Percentiles rank a stretch among this genome's conserved stretches.
Conservation (phyloP, 768 basidiomycete species). For the Guyanaporus albipodus region DNA sequence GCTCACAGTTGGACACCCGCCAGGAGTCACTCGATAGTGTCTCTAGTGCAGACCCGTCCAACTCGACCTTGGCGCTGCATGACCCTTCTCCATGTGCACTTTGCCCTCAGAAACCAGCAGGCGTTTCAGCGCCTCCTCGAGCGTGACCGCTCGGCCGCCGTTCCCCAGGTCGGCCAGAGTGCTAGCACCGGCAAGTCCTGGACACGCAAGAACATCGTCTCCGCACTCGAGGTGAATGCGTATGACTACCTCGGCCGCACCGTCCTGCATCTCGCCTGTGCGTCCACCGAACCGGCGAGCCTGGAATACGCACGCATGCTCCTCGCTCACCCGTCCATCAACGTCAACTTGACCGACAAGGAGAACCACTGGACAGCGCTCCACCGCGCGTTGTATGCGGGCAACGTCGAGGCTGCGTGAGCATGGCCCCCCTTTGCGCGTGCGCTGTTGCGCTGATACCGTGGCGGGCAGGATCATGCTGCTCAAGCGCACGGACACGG, state of each 20-base stretch:
- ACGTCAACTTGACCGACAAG: constrained; percentile 73
- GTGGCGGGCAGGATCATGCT: constrained; percentile 57
- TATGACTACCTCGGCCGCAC: constrained; percentile 70
- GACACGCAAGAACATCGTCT: constrained; percentile 43
- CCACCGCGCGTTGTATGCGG: constrained; percentile 80
- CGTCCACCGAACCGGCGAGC: constrained; percentile 53
- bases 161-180: constrained; percentile 28
- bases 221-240: constrained; percentile 59
- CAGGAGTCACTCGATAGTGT: constrained; percentile 21
- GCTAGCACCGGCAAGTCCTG: constrained; percentile 55
- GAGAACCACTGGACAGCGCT: constrained; percentile 92
- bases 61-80: constrained; percentile 41
- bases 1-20: constrained; percentile 18
- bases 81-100: constrained; percentile 79
- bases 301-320: constrained; percentile 77
- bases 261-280: constrained; percentile 78
- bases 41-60: constrained; percentile 23
- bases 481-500: constrained; percentile 69
- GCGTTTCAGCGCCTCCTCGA: constrained; percentile 76
- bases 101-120: constrained; percentile 65
- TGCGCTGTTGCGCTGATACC: constrained; percentile 16
- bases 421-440: constrained; percentile 19
- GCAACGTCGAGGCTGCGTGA: constrained; percentile 68
- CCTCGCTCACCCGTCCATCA: constrained; percentile 68
- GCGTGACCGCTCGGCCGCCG: constrained; percentile 36